Conservation (phyloP, 202 grass and related monocot species). For the Hordeum pubiflorum region DNA sequence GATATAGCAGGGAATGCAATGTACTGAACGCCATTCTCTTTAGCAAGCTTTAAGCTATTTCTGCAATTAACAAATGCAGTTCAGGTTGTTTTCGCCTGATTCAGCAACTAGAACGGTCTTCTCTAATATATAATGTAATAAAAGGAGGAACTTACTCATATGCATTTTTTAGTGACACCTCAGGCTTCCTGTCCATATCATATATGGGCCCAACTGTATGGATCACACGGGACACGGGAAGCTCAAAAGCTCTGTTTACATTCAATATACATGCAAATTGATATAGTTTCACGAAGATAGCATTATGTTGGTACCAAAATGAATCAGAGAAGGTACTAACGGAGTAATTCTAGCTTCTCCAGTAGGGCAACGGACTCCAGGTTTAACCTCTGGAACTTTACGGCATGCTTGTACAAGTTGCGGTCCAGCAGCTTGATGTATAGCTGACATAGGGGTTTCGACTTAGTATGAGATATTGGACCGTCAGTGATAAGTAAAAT, state of each 20-base stretch:
- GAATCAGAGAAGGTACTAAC: conserved; percentile 42
- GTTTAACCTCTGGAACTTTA: conserved; percentile 60
- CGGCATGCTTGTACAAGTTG: conserved; percentile 69
- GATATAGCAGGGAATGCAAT: conserved; percentile 94
- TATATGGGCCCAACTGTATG: conserved; percentile 92
- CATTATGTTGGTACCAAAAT: conserved; percentile 5
- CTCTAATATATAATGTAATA: neutral
- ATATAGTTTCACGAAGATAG: neutral
- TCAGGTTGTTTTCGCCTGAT: neutral
- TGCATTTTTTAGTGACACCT: conserved; percentile 64
- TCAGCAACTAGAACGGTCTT: neutral
- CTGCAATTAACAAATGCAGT: conserved; percentile 43
- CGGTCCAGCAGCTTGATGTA: conserved; percentile 88
- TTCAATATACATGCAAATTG: neutral
- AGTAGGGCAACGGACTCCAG: conserved; percentile 70
- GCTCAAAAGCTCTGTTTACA: conserved; percentile 60
- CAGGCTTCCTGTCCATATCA: conserved; percentile 53
- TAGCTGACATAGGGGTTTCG: conserved; percentile 40
- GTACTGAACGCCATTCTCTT: conserved; percentile 77
- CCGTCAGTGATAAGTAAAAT: neutral
- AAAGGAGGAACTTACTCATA: conserved; percentile 45
- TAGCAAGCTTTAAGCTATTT: conserved; percentile 92
- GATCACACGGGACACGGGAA: conserved; percentile 69
- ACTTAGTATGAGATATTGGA: conserved; percentile 5
- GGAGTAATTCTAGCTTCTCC: conserved; percentile 87